Evolutionary conservation across 768 basidiomycete genomes (phyloP).

Genomic region (Collybia sp.): DNA sequence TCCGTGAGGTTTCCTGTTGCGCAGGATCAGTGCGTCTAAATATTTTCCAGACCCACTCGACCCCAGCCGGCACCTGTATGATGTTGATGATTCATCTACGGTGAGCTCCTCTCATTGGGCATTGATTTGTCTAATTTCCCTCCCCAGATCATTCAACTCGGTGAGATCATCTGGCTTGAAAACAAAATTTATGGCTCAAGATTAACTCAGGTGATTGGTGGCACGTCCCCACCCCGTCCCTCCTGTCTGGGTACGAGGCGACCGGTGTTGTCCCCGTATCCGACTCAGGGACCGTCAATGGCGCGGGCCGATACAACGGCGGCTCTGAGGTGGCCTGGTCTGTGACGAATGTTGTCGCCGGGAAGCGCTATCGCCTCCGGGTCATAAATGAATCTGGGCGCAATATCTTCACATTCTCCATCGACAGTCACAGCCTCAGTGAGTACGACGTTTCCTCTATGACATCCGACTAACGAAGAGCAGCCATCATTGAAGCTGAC

Average conservation of each 20-base stretch:
- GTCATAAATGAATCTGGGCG: conserved; percentile 39
- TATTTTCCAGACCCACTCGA: conserved; percentile 27
- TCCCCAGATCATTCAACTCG: conserved; percentile 2
- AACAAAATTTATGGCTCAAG: no score
- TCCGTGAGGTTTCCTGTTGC: background rate
- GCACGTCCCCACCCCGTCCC: conserved; percentile 10
- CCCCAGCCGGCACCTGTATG: conserved; percentile 34
- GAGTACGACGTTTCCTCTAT: conserved; percentile 3
- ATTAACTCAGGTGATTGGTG: no score
- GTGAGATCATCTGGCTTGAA: no score
- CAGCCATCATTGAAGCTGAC: conserved; percentile 29
- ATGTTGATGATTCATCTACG: conserved; percentile 36
- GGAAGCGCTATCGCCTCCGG: conserved; percentile 43
- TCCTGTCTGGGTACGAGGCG: conserved; percentile 3
- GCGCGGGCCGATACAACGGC: conserved; percentile 28
- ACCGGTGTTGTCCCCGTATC: conserved; percentile 7
- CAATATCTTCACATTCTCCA: conserved; percentile 24
- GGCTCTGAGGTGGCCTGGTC: conserved; percentile 28
- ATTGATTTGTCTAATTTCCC: conserved; percentile 2
- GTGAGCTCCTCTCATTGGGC: background rate
- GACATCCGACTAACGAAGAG: conserved; percentile 6
- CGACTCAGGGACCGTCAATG: conserved; percentile 37
- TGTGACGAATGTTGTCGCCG: conserved; percentile 30
- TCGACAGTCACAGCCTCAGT: conserved; percentile 23
- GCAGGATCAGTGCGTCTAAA: background rate